A percentile compares a stretch with the other conserved stretches of the same genome.
These are phyloP conservation scores for Pelagomonas calceolata DNA, from an alignment of 108 stramenopile genomes.

Conservation along the genomic window DNA sequence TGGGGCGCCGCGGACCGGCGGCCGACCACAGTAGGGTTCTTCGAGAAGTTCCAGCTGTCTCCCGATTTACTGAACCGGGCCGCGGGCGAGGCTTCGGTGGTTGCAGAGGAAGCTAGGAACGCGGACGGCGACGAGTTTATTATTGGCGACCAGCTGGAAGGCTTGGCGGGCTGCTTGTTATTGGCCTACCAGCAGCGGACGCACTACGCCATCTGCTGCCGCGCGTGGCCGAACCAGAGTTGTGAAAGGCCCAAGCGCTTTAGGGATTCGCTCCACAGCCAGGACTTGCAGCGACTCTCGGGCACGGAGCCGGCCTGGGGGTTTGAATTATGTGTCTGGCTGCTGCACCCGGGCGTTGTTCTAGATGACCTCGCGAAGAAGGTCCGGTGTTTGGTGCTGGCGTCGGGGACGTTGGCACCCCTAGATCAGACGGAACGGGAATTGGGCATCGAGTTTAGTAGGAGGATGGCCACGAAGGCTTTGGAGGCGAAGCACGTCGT, in stretches of 20 bases:
- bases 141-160: background rate
- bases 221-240: background rate
- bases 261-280: too few relatives aligned
- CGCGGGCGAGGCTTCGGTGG: background rate
- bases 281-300: too few relatives aligned
- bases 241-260: background rate
- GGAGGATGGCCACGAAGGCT: slow-evolving; percentile 13
- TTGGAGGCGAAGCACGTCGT: slow-evolving; percentile 65
- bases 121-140: background rate
- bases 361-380: background rate
- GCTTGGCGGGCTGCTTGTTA: background rate
- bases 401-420: slow-evolving; percentile 58
- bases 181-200: background rate
- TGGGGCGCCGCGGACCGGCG: background rate
- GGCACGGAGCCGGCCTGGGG: background rate
- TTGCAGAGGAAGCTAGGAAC: background rate
- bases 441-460: background rate
- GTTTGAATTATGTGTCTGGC: background rate
- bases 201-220: background rate
- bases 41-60: background rate
- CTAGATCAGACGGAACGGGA: slow-evolving; percentile 18
- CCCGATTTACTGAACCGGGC: background rate
- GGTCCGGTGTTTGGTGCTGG: slow-evolving; percentile 43
- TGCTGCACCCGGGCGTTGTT: background rate
- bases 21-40: background rate